phyloP scores from a whole-genome alignment of 768 basidiomycete species.

The Sporobolomyces roseus region DNA sequence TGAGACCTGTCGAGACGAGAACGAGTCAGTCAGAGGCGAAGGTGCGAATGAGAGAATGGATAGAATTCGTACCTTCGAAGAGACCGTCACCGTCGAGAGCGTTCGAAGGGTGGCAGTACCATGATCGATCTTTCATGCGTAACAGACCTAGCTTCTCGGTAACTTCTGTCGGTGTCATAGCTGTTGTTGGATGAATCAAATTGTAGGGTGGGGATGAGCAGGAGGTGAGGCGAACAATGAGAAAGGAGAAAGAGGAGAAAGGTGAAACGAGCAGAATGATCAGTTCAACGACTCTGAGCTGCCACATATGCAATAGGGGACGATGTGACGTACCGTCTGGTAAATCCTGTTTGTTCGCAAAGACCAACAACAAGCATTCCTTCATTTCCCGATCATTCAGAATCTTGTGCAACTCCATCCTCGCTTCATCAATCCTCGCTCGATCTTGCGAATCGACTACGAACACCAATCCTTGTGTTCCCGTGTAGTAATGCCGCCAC shows the following conservation, averaged over 20 bases:
- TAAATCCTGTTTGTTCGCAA: conserved; percentile 98
- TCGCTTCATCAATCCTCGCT: conserved; percentile 92
- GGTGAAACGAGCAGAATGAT: too few relatives aligned
- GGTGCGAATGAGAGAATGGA: too few relatives aligned
- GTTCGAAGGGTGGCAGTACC: conserved; percentile 99
- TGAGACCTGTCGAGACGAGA: conserved; percentile 60
- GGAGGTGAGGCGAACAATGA: too few relatives aligned
- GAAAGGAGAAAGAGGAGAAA: too few relatives aligned
- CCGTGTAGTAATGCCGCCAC: conserved; percentile 99
- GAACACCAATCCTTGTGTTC: conserved; percentile 96
- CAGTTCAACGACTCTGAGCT: not conserved
- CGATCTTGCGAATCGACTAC: conserved; percentile 96
- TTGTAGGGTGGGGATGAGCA: too few relatives aligned
- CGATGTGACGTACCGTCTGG: conserved; percentile 70
- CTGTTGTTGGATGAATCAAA: conserved; percentile 56
- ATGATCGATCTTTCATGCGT: conserved; percentile 92
- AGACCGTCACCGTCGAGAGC: conserved; percentile 72
- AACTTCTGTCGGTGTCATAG: conserved; percentile 99
- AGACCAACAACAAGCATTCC: conserved; percentile 93
- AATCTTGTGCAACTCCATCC: conserved; percentile 91
- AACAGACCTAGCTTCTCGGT: conserved; percentile 94
- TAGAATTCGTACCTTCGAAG: conserved; percentile 64
- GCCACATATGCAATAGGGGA: not conserved
- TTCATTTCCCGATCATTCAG: conserved; percentile 97
- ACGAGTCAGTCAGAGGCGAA: too few relatives aligned